These are phyloP conservation scores for Parsonsia alboflavescens DNA, from an alignment of 257 asterid species.

Conservation along the genomic window DNA sequence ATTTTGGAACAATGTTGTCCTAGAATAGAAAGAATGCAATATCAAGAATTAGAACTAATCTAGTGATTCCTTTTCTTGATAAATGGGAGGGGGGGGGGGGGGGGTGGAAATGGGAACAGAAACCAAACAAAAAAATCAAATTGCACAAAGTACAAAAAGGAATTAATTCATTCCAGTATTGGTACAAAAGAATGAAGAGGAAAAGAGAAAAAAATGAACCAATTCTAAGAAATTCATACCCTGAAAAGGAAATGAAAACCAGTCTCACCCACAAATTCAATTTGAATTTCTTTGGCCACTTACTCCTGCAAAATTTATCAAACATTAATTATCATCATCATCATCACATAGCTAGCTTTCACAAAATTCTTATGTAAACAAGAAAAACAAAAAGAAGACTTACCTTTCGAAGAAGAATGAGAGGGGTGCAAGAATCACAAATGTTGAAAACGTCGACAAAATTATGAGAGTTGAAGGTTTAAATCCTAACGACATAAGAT, in stretches of 20 bases:
- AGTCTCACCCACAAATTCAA: conserved; percentile 48
- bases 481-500: conserved; percentile 62
- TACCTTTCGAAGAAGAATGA: conserved; percentile 66
- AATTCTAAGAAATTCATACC: conserved; percentile 31
- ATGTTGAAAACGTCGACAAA: conserved; percentile 66
- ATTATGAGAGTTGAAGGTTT: conserved; percentile 62
- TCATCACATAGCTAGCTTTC: background rate
- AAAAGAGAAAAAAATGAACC: too few species aligned
- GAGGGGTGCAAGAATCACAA: conserved; percentile 57
- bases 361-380: background rate
- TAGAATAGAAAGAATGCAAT: conserved; percentile 14
- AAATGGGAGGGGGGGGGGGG: too few species aligned
- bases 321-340: background rate
- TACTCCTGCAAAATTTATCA: conserved; percentile 40
- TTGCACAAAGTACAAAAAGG: too few species aligned
- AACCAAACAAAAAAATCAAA: background rate
- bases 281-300: conserved; percentile 64
- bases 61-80: too few species aligned
- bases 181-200: too few species aligned
- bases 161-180: too few species aligned
- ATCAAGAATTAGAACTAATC: background rate
- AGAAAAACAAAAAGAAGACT: background rate
- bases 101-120: too few species aligned
- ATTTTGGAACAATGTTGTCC: conserved; percentile 77
- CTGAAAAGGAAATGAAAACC: conserved; percentile 73